These are phyloP conservation scores for Schizothecium vesticola DNA, from an alignment of 495 filamentous ascomycete genomes.

Conservation along the genomic window DNA sequence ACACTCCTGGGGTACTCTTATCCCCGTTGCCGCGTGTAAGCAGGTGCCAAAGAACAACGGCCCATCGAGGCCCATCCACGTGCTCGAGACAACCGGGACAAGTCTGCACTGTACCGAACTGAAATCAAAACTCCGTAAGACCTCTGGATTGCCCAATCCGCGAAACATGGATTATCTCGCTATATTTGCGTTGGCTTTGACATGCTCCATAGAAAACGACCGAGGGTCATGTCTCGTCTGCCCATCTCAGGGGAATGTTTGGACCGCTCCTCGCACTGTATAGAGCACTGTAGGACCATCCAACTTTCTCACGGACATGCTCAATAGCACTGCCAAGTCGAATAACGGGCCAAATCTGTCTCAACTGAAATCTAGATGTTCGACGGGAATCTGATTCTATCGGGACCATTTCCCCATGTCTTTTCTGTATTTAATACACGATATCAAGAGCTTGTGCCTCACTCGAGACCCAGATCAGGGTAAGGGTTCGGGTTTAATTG, in stretches of 20 bases:
- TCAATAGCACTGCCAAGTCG: not conserved
- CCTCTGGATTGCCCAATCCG: not conserved
- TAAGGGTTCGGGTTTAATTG: not conserved
- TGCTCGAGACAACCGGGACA: not conserved
- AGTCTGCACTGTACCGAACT: not conserved
- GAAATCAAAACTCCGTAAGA: not conserved
- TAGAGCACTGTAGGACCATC: not conserved
- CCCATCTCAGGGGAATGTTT: not conserved
- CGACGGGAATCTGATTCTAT: not conserved
- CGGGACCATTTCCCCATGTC: not conserved
- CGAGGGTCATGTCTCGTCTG: not conserved
- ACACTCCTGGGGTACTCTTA: too few species aligned
- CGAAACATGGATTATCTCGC: not conserved
- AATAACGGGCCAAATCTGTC: not conserved
- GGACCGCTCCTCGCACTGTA: not conserved
- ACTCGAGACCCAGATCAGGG: not conserved
- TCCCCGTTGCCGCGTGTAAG: not conserved
- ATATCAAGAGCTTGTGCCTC: not conserved
- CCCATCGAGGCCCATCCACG: not conserved
- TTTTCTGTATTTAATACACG: not conserved
- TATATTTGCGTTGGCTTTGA: not conserved
- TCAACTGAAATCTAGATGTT: not conserved
- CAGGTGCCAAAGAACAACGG: not conserved
- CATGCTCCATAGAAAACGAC: not conserved
- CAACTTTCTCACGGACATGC: too few species aligned